Evolutionary conservation across 192 early-diverging fungal species (phyloP).

Genomic region (Backusella macrospora): DNA sequence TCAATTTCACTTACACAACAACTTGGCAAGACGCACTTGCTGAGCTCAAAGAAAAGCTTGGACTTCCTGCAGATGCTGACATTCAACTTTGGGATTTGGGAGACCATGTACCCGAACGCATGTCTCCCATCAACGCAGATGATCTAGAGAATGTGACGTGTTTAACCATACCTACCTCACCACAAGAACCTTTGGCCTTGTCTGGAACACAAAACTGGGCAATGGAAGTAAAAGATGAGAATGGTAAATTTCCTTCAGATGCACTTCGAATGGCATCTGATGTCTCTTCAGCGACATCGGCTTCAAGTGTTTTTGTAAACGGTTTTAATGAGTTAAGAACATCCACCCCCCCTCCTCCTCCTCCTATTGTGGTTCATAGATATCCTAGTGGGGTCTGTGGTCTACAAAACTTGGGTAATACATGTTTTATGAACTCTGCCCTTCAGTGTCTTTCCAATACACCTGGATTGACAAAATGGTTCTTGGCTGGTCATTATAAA

Average conservation of each 20-base stretch:
- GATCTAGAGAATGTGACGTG: no score
- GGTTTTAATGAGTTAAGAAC: slow-evolving; percentile 21
- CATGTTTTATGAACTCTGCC: slow-evolving; percentile 92
- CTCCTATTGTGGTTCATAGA: slow-evolving; percentile 10
- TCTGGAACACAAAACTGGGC: not conserved
- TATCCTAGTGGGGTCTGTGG: slow-evolving; percentile 58
- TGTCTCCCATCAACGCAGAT: no score
- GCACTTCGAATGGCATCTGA: not conserved
- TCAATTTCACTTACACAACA: not conserved
- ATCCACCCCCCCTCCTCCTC: not conserved
- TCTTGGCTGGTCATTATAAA: slow-evolving; percentile 57
- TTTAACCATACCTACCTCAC: not conserved
- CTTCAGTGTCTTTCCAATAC: slow-evolving; percentile 89
- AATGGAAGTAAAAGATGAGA: not conserved
- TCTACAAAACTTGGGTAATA: slow-evolving; percentile 85
- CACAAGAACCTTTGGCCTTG: not conserved
- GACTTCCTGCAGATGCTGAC: not conserved
- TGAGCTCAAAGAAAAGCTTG: not conserved
- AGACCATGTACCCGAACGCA: no score
- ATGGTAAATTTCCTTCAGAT: slow-evolving; percentile 5
- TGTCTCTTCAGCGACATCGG: slow-evolving; percentile 23
- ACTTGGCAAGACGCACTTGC: not conserved
- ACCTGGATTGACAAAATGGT: slow-evolving; percentile 63
- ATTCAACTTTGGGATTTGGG: slow-evolving; percentile 6
- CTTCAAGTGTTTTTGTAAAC: slow-evolving; percentile 22